These are phyloP conservation scores for Rosa rugosa DNA, from an alignment of 306 rosid species.

Conservation along the genomic window DNA sequence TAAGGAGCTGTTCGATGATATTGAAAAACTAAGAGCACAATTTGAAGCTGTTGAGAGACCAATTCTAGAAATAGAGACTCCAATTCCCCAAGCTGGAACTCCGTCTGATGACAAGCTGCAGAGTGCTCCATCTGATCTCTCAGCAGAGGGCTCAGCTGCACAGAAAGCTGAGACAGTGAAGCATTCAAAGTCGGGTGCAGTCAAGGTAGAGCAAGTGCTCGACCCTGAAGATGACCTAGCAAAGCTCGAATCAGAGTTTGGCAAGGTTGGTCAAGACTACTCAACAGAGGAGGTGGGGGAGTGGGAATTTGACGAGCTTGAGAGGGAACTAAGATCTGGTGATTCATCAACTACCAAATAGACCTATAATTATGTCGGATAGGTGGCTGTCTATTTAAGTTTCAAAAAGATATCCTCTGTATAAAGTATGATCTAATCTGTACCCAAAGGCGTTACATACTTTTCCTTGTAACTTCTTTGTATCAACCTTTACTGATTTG, in stretches of 20 bases:
- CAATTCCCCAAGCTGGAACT: conserved; percentile 49
- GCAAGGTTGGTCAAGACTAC: conserved; percentile 76
- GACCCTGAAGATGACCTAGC: conserved; percentile 86
- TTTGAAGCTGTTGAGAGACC: conserved; percentile 93
- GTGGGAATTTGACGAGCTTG: conserved; percentile 99
- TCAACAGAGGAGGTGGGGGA: conserved; percentile 74
- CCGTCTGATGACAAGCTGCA: conserved; percentile 43
- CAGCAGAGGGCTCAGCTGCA: conserved; percentile 26
- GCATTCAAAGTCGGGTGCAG: conserved; percentile 40
- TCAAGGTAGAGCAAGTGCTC: conserved; percentile 41
- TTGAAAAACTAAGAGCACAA: conserved; percentile 55
- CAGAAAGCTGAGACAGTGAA: conserved; percentile 37
- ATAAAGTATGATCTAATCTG: conserved; percentile 34
- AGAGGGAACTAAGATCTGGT: conserved; percentile 72
- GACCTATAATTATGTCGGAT: conserved; percentile 13
- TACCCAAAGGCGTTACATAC: conserved; percentile 27
- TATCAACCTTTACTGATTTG: conserved; percentile 44
- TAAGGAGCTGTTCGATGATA: conserved; percentile 70
- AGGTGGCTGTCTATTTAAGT: conserved; percentile 32
- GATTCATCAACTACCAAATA: conserved; percentile 39
- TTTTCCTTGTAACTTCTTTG: conserved; percentile 35
- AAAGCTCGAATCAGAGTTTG: conserved; percentile 86
- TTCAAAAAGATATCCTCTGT: conserved; percentile 27
- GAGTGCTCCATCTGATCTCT: conserved; percentile 31
- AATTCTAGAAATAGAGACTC: conserved; percentile 67